These are phyloP conservation scores for Colletotrichum sp. DNA, from an alignment of 2,329 filamentous ascomycete genomes.

Conservation along the genomic window DNA sequence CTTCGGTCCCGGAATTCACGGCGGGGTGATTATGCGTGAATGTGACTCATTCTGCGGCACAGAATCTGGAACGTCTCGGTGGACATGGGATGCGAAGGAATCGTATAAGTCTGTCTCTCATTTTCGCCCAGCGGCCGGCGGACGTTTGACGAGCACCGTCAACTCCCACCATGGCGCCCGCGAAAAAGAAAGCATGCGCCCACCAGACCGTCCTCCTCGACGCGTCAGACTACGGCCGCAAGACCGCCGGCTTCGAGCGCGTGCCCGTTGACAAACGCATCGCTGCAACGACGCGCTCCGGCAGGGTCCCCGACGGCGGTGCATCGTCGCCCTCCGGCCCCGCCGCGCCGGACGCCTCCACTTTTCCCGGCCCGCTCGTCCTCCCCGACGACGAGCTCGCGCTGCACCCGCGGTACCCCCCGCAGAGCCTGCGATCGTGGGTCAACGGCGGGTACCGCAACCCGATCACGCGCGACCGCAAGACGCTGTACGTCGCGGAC, in stretches of 20 bases:
- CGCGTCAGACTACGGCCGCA: background rate
- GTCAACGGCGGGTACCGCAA: constrained; percentile 50
- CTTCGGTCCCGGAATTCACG: background rate
- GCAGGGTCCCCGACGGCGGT: constrained; percentile 22
- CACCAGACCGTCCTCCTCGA: constrained; percentile 1
- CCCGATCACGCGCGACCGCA: constrained; percentile 46
- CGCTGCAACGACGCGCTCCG: constrained; percentile 33
- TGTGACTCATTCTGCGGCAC: background rate
- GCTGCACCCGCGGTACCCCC: constrained; percentile 52
- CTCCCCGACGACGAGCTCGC: constrained; percentile 65
- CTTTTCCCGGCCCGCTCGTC: constrained; percentile 64
- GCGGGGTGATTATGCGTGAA: background rate
- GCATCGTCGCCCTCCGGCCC: background rate
- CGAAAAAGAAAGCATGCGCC: background rate
- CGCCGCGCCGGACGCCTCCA: constrained; percentile 25
- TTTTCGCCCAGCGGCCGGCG: background rate
- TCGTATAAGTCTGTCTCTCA: background rate
- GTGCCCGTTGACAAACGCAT: constrained; percentile 29
- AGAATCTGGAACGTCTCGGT: no score
- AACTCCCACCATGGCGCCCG: background rate
- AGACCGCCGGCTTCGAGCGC: constrained; percentile 30
- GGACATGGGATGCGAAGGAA: background rate
- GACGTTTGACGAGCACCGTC: background rate
- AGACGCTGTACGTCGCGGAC: constrained; percentile 59
- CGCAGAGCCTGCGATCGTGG: constrained; percentile 62